Evolutionary conservation across 2,329 filamentous ascomycete species (phyloP).

Genomic region (Fusarium incarnatum): DNA sequence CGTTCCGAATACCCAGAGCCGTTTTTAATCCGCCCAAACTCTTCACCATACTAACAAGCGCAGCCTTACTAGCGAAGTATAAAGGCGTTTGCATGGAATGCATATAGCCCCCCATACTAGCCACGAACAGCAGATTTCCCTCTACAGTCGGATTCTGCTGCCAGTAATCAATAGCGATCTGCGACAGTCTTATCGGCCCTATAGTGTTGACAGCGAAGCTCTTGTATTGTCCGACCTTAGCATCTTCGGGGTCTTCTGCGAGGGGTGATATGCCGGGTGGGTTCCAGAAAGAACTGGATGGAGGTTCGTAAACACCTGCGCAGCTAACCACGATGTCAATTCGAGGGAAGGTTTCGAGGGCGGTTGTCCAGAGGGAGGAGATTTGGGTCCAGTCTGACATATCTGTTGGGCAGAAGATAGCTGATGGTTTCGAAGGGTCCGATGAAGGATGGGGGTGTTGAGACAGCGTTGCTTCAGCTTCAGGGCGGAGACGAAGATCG

Average conservation of each 20-base stretch:
- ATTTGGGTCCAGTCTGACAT: conserved; percentile 46
- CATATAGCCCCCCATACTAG: conserved; percentile 48
- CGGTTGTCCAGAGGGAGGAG: conserved; percentile 41
- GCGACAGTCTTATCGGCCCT: conserved; percentile 44
- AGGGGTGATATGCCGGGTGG: conserved; percentile 40
- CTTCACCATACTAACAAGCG: conserved; percentile 27
- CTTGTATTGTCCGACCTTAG: conserved; percentile 37
- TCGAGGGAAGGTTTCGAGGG: conserved; percentile 61
- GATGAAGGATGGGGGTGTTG: not conserved
- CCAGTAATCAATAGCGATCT: conserved; percentile 49
- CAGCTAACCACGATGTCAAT: conserved; percentile 72
- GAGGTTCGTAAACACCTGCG: conserved; percentile 62
- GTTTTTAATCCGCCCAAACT: conserved; percentile 9
- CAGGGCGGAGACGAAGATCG: conserved; percentile 16
- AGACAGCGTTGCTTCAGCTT: conserved; percentile 15
- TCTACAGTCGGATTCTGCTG: conserved; percentile 31
- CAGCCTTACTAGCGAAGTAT: conserved; percentile 34
- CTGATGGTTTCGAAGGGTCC: not conserved
- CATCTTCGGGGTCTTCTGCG: conserved; percentile 37
- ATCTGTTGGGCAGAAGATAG: conserved; percentile 44
- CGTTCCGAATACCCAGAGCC: conserved; percentile 17
- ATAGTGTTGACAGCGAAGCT: conserved; percentile 46
- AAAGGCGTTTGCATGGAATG: conserved; percentile 45
- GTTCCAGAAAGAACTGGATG: conserved; percentile 45
- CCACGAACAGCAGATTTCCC: conserved; percentile 45